Conservation (phyloP, 345 rosid species). For the Murraya paniculata region DNA sequence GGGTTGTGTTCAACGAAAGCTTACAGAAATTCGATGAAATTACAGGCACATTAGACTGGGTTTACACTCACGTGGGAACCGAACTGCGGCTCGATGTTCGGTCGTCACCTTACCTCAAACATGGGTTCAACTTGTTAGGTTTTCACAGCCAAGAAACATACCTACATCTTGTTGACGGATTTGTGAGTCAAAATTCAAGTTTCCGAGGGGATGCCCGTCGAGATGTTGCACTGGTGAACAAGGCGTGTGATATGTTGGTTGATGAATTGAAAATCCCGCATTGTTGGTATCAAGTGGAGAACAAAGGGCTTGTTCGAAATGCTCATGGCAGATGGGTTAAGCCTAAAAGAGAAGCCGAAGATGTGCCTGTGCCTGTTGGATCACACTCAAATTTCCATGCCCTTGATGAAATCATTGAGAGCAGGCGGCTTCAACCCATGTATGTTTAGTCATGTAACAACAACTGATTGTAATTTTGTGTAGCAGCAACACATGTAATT, state of each 20-base stretch:
- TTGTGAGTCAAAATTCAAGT: neutral
- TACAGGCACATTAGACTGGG: slow-evolving; percentile 31
- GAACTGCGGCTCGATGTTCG: slow-evolving; percentile 28
- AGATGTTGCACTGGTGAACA: slow-evolving; percentile 44
- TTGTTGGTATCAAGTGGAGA: slow-evolving; percentile 28
- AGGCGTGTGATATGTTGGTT: slow-evolving; percentile 38
- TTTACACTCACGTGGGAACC: slow-evolving; percentile 45
- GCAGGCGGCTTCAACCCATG: neutral
- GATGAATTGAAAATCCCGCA: slow-evolving; percentile 38
- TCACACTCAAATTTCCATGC: neutral
- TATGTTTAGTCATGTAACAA: neutral
- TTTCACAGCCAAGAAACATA: slow-evolving; percentile 37
- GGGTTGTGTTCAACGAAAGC: slow-evolving; percentile 33
- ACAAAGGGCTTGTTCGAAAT: slow-evolving; percentile 59
- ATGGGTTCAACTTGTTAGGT: slow-evolving; percentile 26
- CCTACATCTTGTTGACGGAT: slow-evolving; percentile 46
- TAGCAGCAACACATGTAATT: neutral
- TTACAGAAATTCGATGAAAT: slow-evolving; percentile 33
- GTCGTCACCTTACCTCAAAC: slow-evolving; percentile 38
- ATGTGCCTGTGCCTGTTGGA: slow-evolving; percentile 55
- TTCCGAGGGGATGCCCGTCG: slow-evolving; percentile 32
- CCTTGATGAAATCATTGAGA: neutral
- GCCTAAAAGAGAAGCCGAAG: slow-evolving; percentile 56
- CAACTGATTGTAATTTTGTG: neutral
- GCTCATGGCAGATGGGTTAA: slow-evolving; percentile 71